phyloP scores from a whole-genome alignment of 164 flowering plant genomes.

The Kalanchoe fedtschenkoi region DNA sequence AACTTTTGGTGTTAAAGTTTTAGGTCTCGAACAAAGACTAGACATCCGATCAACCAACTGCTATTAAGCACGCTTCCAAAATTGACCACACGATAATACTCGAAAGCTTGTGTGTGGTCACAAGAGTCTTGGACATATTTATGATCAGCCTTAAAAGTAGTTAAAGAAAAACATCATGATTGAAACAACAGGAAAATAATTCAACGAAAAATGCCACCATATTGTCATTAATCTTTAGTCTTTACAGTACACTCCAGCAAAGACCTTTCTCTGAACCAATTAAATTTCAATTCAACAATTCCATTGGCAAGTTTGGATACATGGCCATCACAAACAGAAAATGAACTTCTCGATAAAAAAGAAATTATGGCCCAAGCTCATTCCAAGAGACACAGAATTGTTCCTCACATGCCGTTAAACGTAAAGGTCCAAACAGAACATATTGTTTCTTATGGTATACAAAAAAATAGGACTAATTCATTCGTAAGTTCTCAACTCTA shows the following conservation, averaged over 20 bases:
- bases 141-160: neutral
- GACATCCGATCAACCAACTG: neutral
- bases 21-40: neutral
- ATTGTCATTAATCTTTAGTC: too few relatives aligned
- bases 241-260: neutral
- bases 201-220: neutral
- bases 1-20: neutral
- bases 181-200: neutral
- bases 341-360: too few relatives aligned
- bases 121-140: neutral
- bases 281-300: neutral
- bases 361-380: neutral
- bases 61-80: neutral
- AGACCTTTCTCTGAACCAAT: neutral
- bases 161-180: neutral
- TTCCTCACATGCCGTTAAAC: neutral
- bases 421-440: neutral
- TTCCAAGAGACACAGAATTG: neutral
- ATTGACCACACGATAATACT: neutral
- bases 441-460: neutral
- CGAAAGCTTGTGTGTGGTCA: too few relatives aligned
- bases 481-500: neutral
- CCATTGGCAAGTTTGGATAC: neutral
- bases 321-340: too few relatives aligned
- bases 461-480: neutral